Conservation (phyloP, 352 stramenopile species). For the Globisporangium radiosum region DNA sequence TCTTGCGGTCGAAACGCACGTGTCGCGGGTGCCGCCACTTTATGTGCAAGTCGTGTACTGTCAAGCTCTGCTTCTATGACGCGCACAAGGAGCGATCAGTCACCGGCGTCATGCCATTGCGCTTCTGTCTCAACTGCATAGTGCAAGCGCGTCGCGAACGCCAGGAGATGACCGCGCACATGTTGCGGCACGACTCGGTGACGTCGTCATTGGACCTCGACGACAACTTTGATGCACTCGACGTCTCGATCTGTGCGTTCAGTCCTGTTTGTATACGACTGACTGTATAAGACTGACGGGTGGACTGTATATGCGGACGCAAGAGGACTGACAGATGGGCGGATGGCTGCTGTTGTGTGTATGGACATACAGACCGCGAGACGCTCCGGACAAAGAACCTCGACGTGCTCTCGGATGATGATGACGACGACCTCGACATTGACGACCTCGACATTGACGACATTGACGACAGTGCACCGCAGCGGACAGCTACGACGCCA, state of each 20-base stretch:
- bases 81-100: conserved; percentile 23
- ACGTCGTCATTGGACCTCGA: conserved; percentile 5
- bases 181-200: conserved; percentile 6
- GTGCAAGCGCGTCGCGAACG: conserved; percentile 20
- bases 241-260: conserved; percentile 13
- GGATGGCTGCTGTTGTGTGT: neutral
- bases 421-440: conserved; percentile 10
- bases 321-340: neutral
- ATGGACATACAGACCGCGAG: conserved; percentile 4
- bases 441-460: conserved; percentile 17
- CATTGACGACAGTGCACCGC: neutral
- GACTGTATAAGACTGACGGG: neutral
- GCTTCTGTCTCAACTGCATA: conserved; percentile 32
- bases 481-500: neutral
- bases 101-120: conserved; percentile 20
- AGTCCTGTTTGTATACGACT: neutral
- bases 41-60: conserved; percentile 29
- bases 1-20: conserved; percentile 28
- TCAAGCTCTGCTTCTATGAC: conserved; percentile 26
- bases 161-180: conserved; percentile 7
- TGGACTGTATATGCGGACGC: neutral
- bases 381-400: conserved; percentile 16
- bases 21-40: conserved; percentile 22
- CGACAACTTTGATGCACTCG: conserved; percentile 1
- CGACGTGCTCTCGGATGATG: conserved; percentile 22